A percentile compares a stretch with the other conserved stretches of the same genome.
These are phyloP conservation scores for Cordyceps javanica DNA, from an alignment of 2,329 filamentous ascomycete species.

Conservation along the genomic window DNA sequence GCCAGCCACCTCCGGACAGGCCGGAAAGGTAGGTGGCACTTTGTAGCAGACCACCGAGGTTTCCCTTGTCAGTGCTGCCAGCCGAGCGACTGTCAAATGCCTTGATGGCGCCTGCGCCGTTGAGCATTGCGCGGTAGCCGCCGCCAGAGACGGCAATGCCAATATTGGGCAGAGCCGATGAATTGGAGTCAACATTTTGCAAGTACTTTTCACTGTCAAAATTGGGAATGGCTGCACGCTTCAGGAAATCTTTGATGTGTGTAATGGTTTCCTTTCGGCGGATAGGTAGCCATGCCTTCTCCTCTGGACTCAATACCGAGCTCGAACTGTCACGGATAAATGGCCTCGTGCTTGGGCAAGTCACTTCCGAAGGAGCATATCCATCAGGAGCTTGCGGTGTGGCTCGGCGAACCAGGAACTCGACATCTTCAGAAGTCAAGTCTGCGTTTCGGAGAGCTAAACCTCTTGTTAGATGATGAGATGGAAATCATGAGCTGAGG, in stretches of 20 bases:
- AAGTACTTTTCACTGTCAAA: slow-evolving; percentile 76
- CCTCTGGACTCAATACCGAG: slow-evolving; percentile 54
- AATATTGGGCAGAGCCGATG: slow-evolving; percentile 47
- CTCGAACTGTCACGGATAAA: slow-evolving; percentile 55
- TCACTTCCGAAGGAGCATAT: slow-evolving; percentile 63
- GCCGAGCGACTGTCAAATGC: slow-evolving; percentile 71
- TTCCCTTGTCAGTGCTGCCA: slow-evolving; percentile 42
- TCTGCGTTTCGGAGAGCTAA: not conserved
- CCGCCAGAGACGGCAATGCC: slow-evolving; percentile 76
- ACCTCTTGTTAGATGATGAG: not conserved
- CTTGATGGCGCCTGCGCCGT: slow-evolving; percentile 70
- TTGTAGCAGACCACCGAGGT: slow-evolving; percentile 76
- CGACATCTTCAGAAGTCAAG: not conserved
- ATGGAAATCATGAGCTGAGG: not conserved
- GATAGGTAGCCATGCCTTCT: slow-evolving; percentile 66
- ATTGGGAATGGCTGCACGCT: slow-evolving; percentile 63
- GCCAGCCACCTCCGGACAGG: slow-evolving; percentile 77
- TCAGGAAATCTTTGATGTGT: slow-evolving; percentile 70
- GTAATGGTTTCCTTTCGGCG: slow-evolving; percentile 67
- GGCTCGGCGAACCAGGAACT: slow-evolving; percentile 10
- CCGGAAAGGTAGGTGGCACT: slow-evolving; percentile 74
- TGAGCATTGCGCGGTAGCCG: slow-evolving; percentile 78
- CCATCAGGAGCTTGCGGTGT: slow-evolving; percentile 33
- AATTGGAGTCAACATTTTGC: slow-evolving; percentile 23
- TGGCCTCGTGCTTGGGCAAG: slow-evolving; percentile 66